Base-by-base conservation (phyloP, 2,329 filamentous ascomycete genomes). In the Pseudodiploospora longispora region DNA sequence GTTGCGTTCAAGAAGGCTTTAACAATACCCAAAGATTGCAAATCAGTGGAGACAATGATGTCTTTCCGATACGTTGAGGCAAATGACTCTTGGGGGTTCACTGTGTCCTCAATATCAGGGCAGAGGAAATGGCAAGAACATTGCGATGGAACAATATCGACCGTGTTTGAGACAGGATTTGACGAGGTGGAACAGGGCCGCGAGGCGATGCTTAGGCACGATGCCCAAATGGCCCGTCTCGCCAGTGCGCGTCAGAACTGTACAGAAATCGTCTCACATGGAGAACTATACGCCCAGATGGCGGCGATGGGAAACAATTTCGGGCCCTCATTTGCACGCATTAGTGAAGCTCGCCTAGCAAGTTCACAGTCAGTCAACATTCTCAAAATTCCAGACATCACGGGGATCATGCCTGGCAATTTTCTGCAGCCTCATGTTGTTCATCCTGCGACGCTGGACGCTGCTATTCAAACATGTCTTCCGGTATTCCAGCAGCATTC, bases 371-470 rank as follows among this genome's bases (percentile, higher is more conserved):
- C 41, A 29, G n/a, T 65, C 31, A 63, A 61, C 38, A 60, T 58
- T 2, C 56, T 76, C 3, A 52, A 57, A 7, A 60, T 75, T 3
- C 70, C 73, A 0, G 66, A 77, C 47, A 79, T 74, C 2, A 68
- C 59, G 49, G 59, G 67, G 3, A 65, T 60, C 34, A 79, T 79
- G 75, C 76, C 75, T 0, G 62, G 62, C 32, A 58, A 65, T 9
- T 76, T 70, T 40, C 74, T 78, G 52, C 77, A 69, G 48, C 62
- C 68, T 4, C 72, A 78, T 50, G 42, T 77, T 4, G 68, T 80
- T 10, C 77, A 81, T 49, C 76, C 77, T 0, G 69, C 72, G 4
- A 78, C 76, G 0, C 62, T 80, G 7, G 76, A 80, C 50, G 60
- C 71, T 3, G 69, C 79, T 55, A 69, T 81, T 19, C 77, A 81